These are phyloP conservation scores for Musa schizocarpa DNA, from an alignment of 176 grass and related monocot genomes.

Conservation along the genomic window DNA sequence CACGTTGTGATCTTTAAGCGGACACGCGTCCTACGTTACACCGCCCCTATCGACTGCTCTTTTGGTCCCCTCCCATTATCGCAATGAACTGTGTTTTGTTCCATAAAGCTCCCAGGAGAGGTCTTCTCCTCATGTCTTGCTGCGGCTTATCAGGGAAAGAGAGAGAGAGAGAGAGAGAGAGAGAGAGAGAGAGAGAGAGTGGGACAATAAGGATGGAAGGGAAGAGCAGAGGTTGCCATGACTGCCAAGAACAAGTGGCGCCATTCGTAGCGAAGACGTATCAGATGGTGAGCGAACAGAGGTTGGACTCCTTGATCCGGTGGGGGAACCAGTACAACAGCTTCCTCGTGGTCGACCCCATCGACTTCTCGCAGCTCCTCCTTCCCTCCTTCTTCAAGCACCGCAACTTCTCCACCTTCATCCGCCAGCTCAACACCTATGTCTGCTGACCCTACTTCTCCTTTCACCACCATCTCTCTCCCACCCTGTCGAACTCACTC, in stretches of 20 bases:
- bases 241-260: slow-evolving; percentile 17
- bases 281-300: slow-evolving; percentile 64
- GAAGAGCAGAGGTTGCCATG: not conserved
- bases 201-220: not conserved
- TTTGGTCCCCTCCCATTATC: too few species aligned
- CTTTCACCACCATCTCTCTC: not conserved
- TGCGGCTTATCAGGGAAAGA: too few species aligned
- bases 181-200: too few species aligned
- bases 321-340: slow-evolving; percentile 55
- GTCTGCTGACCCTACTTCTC: not conserved
- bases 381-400: slow-evolving; percentile 54
- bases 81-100: too few species aligned
- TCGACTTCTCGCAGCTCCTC: slow-evolving; percentile 51
- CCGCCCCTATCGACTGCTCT: too few species aligned
- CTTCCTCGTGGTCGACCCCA: slow-evolving; percentile 50
- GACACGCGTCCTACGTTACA: too few species aligned
- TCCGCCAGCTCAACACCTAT: slow-evolving; percentile 30
- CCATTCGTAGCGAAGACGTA: slow-evolving; percentile 72
- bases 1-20: too few species aligned
- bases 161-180: too few species aligned
- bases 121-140: too few species aligned
- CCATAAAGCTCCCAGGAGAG: too few species aligned
- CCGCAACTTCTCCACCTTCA: slow-evolving; percentile 31
- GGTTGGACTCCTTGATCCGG: slow-evolving; percentile 39
- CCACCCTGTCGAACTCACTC: too few species aligned